Conservation (phyloP, 352 stramenopile genomes). For the Poterioochromonas sp. region DNA sequence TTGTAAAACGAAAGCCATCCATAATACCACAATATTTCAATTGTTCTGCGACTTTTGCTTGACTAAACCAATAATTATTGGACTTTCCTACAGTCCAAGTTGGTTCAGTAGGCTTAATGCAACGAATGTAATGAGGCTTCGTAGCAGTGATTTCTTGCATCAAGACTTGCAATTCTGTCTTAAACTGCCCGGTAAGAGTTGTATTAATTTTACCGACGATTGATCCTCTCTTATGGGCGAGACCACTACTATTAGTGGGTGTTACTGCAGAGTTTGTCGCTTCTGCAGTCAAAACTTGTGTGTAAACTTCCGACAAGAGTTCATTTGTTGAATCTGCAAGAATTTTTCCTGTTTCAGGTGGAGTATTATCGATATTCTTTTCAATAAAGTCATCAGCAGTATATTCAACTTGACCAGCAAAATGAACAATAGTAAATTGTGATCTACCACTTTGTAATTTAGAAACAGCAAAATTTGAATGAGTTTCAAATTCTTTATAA, state of each 20-base stretch:
- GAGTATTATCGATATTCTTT: slow-evolving; percentile 93
- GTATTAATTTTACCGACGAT: neutral
- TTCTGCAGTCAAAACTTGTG: neutral
- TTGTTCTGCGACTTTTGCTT: slow-evolving; percentile 82
- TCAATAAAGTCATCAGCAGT: slow-evolving; percentile 83
- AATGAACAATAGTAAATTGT: neutral
- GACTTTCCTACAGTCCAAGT: slow-evolving; percentile 78
- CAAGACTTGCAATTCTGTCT: slow-evolving; percentile 39
- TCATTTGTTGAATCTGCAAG: neutral
- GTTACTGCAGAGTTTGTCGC: neutral
- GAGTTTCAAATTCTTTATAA: slow-evolving; percentile 70
- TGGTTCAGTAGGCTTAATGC: slow-evolving; percentile 87
- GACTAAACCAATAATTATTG: slow-evolving; percentile 64
- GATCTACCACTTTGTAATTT: slow-evolving; percentile 68
- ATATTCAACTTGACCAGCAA: slow-evolving; percentile 82
- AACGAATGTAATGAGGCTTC: slow-evolving; percentile 84
- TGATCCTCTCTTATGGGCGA: neutral
- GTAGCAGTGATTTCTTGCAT: slow-evolving; percentile 49
- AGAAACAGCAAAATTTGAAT: slow-evolving; percentile 68
- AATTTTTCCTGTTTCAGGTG: slow-evolving; percentile 35
- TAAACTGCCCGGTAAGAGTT: slow-evolving; percentile 40
- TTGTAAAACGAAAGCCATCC: slow-evolving; percentile 81
- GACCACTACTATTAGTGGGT: neutral
- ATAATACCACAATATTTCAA: slow-evolving; percentile 86
- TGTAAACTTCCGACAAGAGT: neutral